Evolutionary conservation across 768 basidiomycete species (phyloP).

Genomic region (Leccinum longicurvipes): DNA sequence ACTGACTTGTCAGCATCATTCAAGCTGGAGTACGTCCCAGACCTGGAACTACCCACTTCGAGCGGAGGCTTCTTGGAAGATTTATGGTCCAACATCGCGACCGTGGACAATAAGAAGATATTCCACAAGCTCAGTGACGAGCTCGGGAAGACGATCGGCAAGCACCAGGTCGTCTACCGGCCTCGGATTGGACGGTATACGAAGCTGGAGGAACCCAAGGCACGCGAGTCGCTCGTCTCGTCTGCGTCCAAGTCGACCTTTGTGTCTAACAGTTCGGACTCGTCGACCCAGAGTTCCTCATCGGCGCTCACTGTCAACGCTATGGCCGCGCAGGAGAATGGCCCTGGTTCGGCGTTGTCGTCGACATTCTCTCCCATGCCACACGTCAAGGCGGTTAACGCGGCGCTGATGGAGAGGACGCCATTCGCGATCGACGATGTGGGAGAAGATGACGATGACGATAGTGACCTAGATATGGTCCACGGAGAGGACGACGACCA

Average conservation of each 20-base stretch:
- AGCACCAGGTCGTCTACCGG: slow-evolving; percentile 77
- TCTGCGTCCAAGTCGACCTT: slow-evolving; percentile 58
- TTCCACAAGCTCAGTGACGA: slow-evolving; percentile 93
- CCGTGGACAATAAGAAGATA: slow-evolving; percentile 89
- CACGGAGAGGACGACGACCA: slow-evolving; percentile 64
- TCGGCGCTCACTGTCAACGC: slow-evolving; percentile 53
- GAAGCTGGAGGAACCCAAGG: slow-evolving; percentile 81
- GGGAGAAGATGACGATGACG: slow-evolving; percentile 62
- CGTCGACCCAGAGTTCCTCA: slow-evolving; percentile 34
- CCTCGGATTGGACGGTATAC: slow-evolving; percentile 88
- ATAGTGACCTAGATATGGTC: slow-evolving; percentile 47
- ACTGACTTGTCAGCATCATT: slow-evolving; percentile 88
- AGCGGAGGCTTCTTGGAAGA: slow-evolving; percentile 73
- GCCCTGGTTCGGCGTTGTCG: slow-evolving; percentile 18
- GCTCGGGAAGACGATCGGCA: slow-evolving; percentile 91
- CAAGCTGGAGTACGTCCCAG: slow-evolving; percentile 67
- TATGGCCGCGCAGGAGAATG: slow-evolving; percentile 17
- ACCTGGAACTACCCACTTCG: slow-evolving; percentile 59
- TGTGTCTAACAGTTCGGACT: slow-evolving; percentile 32
- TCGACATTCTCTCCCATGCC: slow-evolving; percentile 52
- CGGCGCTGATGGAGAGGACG: slow-evolving; percentile 86
- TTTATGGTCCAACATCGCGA: slow-evolving; percentile 85
- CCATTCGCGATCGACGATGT: slow-evolving; percentile 98
- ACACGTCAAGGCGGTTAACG: slow-evolving; percentile 71
- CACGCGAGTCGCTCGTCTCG: slow-evolving; percentile 81